phyloP scores from a whole-genome alignment of 352 stramenopile species.

The Globisporangium emineosum region DNA sequence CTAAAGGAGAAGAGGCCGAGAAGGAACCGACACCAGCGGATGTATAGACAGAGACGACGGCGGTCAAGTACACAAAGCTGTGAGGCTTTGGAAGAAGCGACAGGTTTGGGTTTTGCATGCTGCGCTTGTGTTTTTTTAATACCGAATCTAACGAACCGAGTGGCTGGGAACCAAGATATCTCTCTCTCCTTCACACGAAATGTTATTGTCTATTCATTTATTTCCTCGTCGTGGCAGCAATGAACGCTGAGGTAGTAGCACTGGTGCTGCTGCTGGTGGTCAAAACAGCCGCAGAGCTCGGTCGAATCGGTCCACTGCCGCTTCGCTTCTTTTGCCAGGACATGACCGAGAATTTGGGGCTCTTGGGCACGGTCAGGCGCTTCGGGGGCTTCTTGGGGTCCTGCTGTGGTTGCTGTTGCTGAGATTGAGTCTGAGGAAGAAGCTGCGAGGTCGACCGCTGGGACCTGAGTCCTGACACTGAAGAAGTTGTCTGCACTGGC shows the following conservation, averaged over 20 bases:
- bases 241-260: background rate
- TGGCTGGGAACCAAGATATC: background rate
- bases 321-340: constrained; percentile 76
- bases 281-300: constrained; percentile 5
- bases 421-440: background rate
- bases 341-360: constrained; percentile 84
- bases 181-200: background rate
- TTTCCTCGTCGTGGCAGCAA: background rate
- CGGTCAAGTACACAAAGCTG: background rate
- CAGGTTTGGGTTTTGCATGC: background rate
- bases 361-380: constrained; percentile 70
- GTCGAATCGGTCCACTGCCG: background rate
- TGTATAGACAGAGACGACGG: background rate
- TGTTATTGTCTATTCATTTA: background rate
- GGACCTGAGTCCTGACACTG: constrained; percentile 23
- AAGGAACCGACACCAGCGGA: constrained; percentile 3
- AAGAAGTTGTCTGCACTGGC: constrained; percentile 7
- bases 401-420: background rate
- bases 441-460: constrained; percentile 41
- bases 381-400: constrained; percentile 26
- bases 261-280: background rate
- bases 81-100: too few relatives aligned
- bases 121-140: background rate
- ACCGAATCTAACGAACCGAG: background rate
- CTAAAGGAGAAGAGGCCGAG: constrained; percentile 7